Conservation (phyloP, 805 yeast species). For the Kluyveromyces lactis region DNA sequence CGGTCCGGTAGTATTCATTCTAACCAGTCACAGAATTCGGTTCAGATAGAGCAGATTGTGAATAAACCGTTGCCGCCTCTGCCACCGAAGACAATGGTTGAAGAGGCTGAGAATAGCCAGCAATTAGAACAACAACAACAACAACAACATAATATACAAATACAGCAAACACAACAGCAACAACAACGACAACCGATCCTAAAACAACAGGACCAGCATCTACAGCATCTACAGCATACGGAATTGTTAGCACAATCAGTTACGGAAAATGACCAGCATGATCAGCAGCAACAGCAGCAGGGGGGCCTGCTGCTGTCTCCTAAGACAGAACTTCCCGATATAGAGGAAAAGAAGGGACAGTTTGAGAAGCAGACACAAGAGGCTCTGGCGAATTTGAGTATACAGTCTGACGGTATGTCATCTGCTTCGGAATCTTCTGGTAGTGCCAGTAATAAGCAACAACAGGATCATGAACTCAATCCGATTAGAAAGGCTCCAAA, state of each 20-base stretch:
- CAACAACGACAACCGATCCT: conserved; percentile 3
- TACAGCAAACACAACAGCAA: conserved; percentile 1
- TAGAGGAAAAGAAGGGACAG: conserved; percentile 31
- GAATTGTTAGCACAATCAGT: not conserved
- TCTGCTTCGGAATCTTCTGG: conserved; percentile 6
- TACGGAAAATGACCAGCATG: not conserved
- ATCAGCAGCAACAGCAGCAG: no score
- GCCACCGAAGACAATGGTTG: conserved; percentile 19
- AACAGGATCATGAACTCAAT: conserved; percentile 26
- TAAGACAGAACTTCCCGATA: conserved; percentile 21
- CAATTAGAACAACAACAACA: not conserved
- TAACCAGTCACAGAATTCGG: conserved; percentile 12
- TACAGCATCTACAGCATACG: conserved; percentile 10
- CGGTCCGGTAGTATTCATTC: conserved; percentile 28
- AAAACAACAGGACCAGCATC: not conserved
- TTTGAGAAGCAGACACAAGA: not conserved
- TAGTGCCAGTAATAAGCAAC: conserved; percentile 2
- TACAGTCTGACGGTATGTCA: not conserved
- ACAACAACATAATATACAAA: not conserved
- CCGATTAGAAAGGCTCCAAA: conserved; percentile 17
- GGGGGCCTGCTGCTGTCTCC: conserved; percentile 4
- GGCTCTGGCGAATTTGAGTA: not conserved
- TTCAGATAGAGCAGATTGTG: conserved; percentile 20
- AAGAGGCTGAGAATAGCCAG: conserved; percentile 3
- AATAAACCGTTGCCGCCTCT: conserved; percentile 38